These are phyloP conservation scores for Eucalyptus erythrocorys DNA, from an alignment of 345 rosid species.

Conservation along the genomic window DNA sequence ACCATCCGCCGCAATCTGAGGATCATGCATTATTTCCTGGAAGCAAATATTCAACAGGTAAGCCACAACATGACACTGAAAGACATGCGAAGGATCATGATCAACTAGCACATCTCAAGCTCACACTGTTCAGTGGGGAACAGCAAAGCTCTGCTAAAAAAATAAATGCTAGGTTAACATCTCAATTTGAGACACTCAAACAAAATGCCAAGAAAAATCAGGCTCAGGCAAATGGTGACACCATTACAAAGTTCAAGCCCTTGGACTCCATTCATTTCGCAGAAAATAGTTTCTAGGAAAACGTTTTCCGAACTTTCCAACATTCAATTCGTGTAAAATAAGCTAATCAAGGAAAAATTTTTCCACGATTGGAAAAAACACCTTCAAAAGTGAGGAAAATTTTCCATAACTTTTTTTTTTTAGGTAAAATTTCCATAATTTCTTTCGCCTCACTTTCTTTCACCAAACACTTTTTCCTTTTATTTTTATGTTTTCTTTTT, in stretches of 20 bases:
- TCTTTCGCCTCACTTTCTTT: too few relatives aligned
- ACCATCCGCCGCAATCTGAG: constrained; percentile 72
- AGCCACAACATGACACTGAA: not conserved
- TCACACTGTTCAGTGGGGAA: not conserved
- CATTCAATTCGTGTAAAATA: too few relatives aligned
- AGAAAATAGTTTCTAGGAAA: too few relatives aligned
- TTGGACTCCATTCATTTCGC: too few relatives aligned
- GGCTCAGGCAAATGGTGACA: not conserved
- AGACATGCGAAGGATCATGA: not conserved
- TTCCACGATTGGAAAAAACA: too few relatives aligned
- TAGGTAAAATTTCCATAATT: too few relatives aligned
- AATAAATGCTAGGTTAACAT: not conserved
- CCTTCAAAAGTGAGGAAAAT: too few relatives aligned
- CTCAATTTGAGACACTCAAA: not conserved
- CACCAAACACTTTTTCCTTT: too few relatives aligned
- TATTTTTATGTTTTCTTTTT: too few relatives aligned
- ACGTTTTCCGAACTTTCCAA: too few relatives aligned
- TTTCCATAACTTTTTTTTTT: too few relatives aligned
- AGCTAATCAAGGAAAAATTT: too few relatives aligned
- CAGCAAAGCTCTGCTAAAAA: not conserved
- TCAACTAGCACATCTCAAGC: not conserved
- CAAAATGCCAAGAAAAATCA: not conserved
- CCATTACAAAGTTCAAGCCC: not conserved
- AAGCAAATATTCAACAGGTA: not conserved
- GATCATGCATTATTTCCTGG: constrained; percentile 79